Base-by-base conservation (phyloP, 805 yeast species). In the Millerozyma acaciae region DNA sequence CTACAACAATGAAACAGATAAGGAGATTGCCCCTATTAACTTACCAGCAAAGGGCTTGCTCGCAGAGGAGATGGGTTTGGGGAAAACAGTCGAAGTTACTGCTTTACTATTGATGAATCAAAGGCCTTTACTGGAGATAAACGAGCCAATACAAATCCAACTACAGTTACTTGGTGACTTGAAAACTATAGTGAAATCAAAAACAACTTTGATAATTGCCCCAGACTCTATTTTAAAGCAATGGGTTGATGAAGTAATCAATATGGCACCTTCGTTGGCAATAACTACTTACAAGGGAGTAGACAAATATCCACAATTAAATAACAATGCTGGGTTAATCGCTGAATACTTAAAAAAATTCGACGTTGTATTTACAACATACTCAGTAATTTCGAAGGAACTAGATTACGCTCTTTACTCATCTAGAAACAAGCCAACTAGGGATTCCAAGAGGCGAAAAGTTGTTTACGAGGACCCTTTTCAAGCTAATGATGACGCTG, bases 41-140 rank as follows among this genome's bases (percentile, higher is more conserved):
- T 39, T 72, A 43, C 62, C 76, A 2, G 79, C 74, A 0, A 67
- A 70, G 32, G 96, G 94, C 0, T 60, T 93, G 6, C 55, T 93
- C 21, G 83, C 93, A 1, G 98, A 90, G 49, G 98, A 93, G 56
- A 93, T 93, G 98, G 98, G 98, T 0, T 68, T 93, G 6, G 98
- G 98, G 0, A 93, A 93, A 51, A 90, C 98, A 0, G 78, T 93
- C 4, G 98, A 93, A 53, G 66, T 88, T 9, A 65, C 85, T 2
- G 67, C 95, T 0, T 60, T 90, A 24, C 59, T 83, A 0, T 50
- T 78, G 2, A 49, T 79, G 31, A 82, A 93, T 52, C 78, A 65
- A 20, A 59, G 96, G 10, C 67, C 70, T 0, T 14, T 37, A 3
- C 37, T 14, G 9, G 62, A 66, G 20, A 51, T 62, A 17, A 62